phyloP scores from a whole-genome alignment of 1,139 yeast species.

The Scheffersomyces titani region DNA sequence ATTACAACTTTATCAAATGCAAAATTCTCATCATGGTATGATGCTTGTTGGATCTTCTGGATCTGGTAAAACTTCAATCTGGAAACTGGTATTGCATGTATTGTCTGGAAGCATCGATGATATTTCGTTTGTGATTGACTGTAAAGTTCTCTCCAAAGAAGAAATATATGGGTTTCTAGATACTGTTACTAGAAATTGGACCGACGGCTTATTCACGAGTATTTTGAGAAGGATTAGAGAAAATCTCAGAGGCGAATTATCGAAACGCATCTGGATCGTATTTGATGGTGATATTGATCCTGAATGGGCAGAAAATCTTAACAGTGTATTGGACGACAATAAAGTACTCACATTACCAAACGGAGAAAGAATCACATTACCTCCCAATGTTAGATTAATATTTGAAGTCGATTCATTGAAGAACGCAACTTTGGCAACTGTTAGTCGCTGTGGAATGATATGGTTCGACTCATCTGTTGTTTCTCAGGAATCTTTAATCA shows the following conservation, averaged over 20 bases:
- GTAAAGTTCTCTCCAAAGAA: slow-evolving; percentile 71
- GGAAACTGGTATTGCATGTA: slow-evolving; percentile 51
- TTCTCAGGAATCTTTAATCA: slow-evolving; percentile 18
- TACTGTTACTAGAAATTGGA: slow-evolving; percentile 84
- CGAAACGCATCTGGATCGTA: slow-evolving; percentile 70
- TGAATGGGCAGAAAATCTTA: slow-evolving; percentile 88
- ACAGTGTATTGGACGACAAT: slow-evolving; percentile 91
- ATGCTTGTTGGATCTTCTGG: slow-evolving; percentile 83
- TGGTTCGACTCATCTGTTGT: slow-evolving; percentile 54
- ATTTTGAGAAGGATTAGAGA: slow-evolving; percentile 61
- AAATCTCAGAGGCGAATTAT: slow-evolving; percentile 59
- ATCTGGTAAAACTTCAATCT: slow-evolving; percentile 66
- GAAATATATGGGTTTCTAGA: slow-evolving; percentile 73
- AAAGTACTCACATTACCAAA: slow-evolving; percentile 78
- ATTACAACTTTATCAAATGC: slow-evolving; percentile 63
- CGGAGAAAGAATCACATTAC: slow-evolving; percentile 79
- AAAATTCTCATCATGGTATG: slow-evolving; percentile 72
- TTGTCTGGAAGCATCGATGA: slow-evolving; percentile 36
- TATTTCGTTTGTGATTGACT: slow-evolving; percentile 57
- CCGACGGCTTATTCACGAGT: slow-evolving; percentile 80
- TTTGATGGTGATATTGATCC: slow-evolving; percentile 97
- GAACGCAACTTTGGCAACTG: slow-evolving; percentile 85
- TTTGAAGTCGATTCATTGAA: slow-evolving; percentile 75
- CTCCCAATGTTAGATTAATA: slow-evolving; percentile 61
- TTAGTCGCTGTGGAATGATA: slow-evolving; percentile 90